Base-by-base conservation (phyloP, 495 filamentous ascomycete species). In the Rhypophila decipiens region DNA sequence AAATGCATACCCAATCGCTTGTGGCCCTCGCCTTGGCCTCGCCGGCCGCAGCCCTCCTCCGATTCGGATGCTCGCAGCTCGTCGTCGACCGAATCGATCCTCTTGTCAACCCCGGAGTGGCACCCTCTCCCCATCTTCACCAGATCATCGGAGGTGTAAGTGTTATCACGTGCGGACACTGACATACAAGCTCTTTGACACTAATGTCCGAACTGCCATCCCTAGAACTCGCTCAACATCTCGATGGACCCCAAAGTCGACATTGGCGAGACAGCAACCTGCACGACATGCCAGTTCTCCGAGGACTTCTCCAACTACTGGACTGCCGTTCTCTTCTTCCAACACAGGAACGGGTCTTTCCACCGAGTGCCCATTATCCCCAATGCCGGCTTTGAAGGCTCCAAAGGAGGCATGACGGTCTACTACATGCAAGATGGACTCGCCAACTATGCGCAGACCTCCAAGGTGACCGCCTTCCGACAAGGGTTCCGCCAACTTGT, bases 111-210 rank as follows among this genome's bases (percentile, higher is more conserved):
- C 64, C 66, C 5, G 66, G 68, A 17, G 23, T 56, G 39, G 54
- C 53, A 18, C 67, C 65, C 19, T 67, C 66, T 15, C 63, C 65
- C 3, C 69, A 72, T 63, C 63, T 72, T 42, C 69, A 72, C 22
- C 69, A 72, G 40, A 63, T 72, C 20, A 66, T 72, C 15, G 69
- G 67, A 58, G 66, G 71, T 39, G 84, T 78, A 66, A 72, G 74
- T 18, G 69, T 37, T 66, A 10, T 76, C 46, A 39, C 4, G 2
- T 10, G 3, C 3, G 19, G 34, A 5, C 35, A 5, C 20, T 4
- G 15, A 17, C 2, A 21, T 5, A 10, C 39, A 13, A 24, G 46
- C 61, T 31, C 53, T 21, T 2, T 29, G 2, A 24, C 8, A 18
- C 20, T 3, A 8, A 11, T 21, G 0, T 22, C n/a, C n/a, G n/a